Evolutionary conservation across 371 early-diverging fungal species (phyloP), one percentile per base, ranked within the genome.

Genomic region (Syncephalastrum contaminatum): DNA sequence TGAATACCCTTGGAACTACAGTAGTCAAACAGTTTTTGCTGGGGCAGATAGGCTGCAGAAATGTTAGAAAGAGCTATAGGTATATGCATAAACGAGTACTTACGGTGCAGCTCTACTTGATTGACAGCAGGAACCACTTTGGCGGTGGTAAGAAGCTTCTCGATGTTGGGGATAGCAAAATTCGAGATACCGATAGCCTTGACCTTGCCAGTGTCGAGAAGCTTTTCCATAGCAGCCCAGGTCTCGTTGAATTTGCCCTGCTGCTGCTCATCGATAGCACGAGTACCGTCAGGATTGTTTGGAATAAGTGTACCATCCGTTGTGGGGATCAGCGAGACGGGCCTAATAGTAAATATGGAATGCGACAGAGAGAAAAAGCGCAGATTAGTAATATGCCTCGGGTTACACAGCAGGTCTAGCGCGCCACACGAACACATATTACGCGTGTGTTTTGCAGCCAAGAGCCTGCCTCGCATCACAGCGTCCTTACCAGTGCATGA

Each of bases 61-160:
- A 20, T 22, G 27, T 22, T 20, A n/a, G 36, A 14, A n/a, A 19
- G 24, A 12, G 45, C 42, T 25, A 25, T 19, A 43, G 85, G 80
- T 25, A 63, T 54, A 57, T 87, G 84, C 25, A 25, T 2, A 1
- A 5, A 12, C 36, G 81, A 86, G 53, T 86, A 78, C 83, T 91
- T 93, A 56, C 96, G 88, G 60, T 88, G 84, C 13, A 87, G 58
- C 64, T 90, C 90, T 45, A 88, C 70, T 62, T 90, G 89, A 53
- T 82, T 81, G 7, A 88, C 83, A 46, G 82, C 83, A 39, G 89
- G 88, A 45, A 73, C 73, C 24, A 87, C 75, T 54, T 77, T 80
- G 44, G 83, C 80, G 25, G 72, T 64, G 55, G 75, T 67, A 25
- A 80, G 60, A 1, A 89, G 51, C 22, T 75, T 67, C 39, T 79